Base-by-base conservation (phyloP, 768 basidiomycete genomes). In the Rubroboletus pulcherrimus region DNA sequence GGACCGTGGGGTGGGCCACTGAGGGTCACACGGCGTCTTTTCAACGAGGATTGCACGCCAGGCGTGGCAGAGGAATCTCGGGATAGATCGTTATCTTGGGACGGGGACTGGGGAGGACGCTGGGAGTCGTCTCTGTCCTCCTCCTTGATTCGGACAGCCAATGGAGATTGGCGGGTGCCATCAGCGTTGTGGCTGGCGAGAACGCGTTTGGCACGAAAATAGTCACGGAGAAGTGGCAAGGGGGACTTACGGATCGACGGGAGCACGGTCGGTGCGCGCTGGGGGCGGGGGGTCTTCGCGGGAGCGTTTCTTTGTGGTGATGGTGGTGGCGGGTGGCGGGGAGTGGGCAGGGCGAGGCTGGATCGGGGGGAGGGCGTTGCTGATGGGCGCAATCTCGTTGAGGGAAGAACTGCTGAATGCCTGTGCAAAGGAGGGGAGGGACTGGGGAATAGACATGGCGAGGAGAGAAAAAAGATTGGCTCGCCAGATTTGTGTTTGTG, bases 391-490 rank as follows among this genome's bases (percentile, higher is more conserved):
- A 21, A 83, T 76, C 56, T 72, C 77, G 70, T 68, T 75, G 52
- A 87, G 71, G 7, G 84, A 82, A 1, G 80, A 78, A 49, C 63
- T 74, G 67, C 79, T 82, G 73, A 91, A 91, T 0, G 89, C 82
- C 73, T 87, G 85, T 2, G 85, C 84, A 71, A 91, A 91, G 41
- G 89, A 87, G 39, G 89, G 89, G 38, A 91, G 81, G 10, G 87
- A 85, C 69, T 84, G 85, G 57, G 76, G 73, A 57, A 73, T 69
- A 59, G 79, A 75, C 78, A 79, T 79, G 73, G 58, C 44, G 47
- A 44, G 39, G 26, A 49, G 4, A 35, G 24, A 30, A 4, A 47
- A 29, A 29, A 19, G 35, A 34, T 46, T 33, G 45, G 33, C 47
- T 48, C 19, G 47, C 46, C 46, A 12, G 46, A 47, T 47, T 47